These are phyloP conservation scores for Castanospermum australe DNA, from an alignment of 306 rosid species.

Conservation along the genomic window DNA sequence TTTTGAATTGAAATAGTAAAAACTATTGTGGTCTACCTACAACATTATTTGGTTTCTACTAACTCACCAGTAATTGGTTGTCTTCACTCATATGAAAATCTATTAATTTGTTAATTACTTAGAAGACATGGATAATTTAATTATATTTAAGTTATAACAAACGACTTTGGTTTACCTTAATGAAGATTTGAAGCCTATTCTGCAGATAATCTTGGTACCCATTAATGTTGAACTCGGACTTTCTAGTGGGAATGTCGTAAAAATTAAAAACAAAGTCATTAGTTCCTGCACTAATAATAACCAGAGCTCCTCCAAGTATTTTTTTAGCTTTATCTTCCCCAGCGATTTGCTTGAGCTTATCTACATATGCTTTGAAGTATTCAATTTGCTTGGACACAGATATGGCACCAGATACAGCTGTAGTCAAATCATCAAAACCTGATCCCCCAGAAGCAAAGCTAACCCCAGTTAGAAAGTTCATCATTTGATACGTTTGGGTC, in stretches of 20 bases:
- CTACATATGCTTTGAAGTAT: conserved; percentile 37
- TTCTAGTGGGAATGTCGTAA: conserved; percentile 52
- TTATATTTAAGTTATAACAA: too few relatives aligned
- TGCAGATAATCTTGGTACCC: conserved; percentile 63
- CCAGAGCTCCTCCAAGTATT: conserved; percentile 39
- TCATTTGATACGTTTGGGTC: conserved; percentile 40
- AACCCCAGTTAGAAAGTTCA: conserved; percentile 48
- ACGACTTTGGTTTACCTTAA: conserved; percentile 37
- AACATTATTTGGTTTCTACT: too few relatives aligned
- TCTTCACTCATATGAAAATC: too few relatives aligned
- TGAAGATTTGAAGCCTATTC: conserved; percentile 32
- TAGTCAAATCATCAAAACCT: conserved; percentile 41
- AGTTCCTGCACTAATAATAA: conserved; percentile 55
- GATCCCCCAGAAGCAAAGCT: conserved; percentile 52
- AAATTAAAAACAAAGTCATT: conserved; percentile 60
- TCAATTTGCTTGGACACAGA: conserved; percentile 42
- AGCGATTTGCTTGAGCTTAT: conserved; percentile 29
- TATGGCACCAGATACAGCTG: conserved; percentile 24
- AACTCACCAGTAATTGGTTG: too few relatives aligned
- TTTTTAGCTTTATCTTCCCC: conserved; percentile 37
- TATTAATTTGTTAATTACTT: too few relatives aligned
- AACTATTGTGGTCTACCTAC: too few relatives aligned
- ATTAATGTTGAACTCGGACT: conserved; percentile 34
- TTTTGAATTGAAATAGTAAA: not conserved
- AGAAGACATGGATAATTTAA: not conserved